phyloP scores from a whole-genome alignment of 2,329 filamentous ascomycete species.

The Clarireedia homoeocarpa region DNA sequence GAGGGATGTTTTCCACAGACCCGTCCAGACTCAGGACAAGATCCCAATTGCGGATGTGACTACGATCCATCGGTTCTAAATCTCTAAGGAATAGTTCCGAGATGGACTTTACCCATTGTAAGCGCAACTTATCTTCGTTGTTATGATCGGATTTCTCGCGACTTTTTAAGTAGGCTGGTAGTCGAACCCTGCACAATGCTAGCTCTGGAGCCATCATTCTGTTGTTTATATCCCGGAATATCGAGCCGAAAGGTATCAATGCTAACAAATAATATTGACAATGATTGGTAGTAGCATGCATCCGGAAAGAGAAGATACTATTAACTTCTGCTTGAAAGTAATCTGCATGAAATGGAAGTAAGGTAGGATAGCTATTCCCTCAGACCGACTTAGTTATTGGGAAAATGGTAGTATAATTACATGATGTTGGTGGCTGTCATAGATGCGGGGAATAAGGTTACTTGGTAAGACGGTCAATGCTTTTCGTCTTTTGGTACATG shows the following conservation, averaged over 20 bases:
- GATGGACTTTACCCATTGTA: conserved; percentile 1
- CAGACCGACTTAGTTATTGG: too few species aligned
- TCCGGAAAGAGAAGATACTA: too few species aligned
- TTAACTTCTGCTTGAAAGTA: too few species aligned
- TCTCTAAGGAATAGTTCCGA: not conserved
- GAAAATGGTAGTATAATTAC: too few species aligned
- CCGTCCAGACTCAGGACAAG: not conserved
- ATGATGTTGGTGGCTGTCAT: too few species aligned
- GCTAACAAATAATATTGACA: not conserved
- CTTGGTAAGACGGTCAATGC: too few species aligned
- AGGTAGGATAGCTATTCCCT: too few species aligned
- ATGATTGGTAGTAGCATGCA: too few species aligned
- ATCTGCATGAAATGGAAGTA: too few species aligned
- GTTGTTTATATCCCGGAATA: not conserved
- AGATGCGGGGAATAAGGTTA: too few species aligned
- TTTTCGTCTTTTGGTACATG: too few species aligned
- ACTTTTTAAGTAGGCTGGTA: not conserved
- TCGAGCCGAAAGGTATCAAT: too few species aligned
- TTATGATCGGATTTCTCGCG: not conserved
- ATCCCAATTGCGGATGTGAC: not conserved
- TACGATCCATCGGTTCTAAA: not conserved
- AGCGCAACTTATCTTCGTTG: not conserved
- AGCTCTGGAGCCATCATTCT: not conserved
- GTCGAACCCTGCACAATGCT: not conserved
- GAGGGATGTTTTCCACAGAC: not conserved